phyloP scores from a whole-genome alignment of 441 rosid genomes.

The Hypseocharis bilobata region DNA sequence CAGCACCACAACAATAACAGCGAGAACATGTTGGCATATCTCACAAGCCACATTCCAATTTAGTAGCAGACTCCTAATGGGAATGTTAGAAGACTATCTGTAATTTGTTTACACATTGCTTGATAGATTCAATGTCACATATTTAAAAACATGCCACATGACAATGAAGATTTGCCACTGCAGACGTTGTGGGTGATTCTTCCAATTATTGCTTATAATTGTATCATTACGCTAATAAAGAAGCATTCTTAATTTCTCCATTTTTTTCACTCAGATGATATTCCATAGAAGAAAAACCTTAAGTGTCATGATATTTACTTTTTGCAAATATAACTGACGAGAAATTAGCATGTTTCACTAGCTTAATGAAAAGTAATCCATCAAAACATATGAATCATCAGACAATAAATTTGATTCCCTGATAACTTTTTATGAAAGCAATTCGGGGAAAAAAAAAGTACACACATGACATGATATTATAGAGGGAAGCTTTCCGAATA shows the following conservation, averaged over 20 bases:
- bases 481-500: background rate
- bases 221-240: too few relatives aligned
- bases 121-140: background rate
- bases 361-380: background rate
- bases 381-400: too few relatives aligned
- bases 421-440: too few relatives aligned
- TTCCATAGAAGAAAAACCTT: too few relatives aligned
- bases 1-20: background rate
- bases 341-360: background rate
- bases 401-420: too few relatives aligned
- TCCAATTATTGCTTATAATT: background rate
- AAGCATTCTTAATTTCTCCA: too few relatives aligned
- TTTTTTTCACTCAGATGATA: too few relatives aligned
- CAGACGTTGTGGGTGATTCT: background rate
- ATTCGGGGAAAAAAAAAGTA: too few relatives aligned
- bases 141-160: background rate
- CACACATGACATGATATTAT: too few relatives aligned
- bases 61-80: too few relatives aligned
- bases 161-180: background rate
- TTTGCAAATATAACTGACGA: background rate
- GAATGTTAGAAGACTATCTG: too few relatives aligned
- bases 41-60: background rate
- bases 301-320: too few relatives aligned
- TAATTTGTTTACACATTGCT: background rate
- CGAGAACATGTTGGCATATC: background rate